These are phyloP conservation scores for Phytophthora cryptogea DNA, from an alignment of 352 stramenopile species.

Conservation along the genomic window DNA sequence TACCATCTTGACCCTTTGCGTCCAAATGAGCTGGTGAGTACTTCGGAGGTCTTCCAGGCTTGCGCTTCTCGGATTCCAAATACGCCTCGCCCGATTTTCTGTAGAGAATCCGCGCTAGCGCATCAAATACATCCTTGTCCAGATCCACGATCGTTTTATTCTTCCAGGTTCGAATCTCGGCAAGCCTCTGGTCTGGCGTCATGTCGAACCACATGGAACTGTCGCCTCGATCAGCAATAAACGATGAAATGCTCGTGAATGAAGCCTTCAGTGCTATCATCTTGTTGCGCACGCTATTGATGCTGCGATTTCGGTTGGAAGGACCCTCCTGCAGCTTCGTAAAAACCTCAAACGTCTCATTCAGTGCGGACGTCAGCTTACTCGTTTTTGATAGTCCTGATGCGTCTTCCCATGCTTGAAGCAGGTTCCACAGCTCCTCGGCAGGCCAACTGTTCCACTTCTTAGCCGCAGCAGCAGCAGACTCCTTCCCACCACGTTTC, in stretches of 20 bases:
- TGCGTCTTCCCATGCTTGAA: conserved; percentile 39
- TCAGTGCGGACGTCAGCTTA: conserved; percentile 26
- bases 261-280: conserved; percentile 48
- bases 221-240: conserved; percentile 28
- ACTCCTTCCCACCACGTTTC: conserved; percentile 11
- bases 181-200: conserved; percentile 24
- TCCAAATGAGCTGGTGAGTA: not conserved
- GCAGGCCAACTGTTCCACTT: conserved; percentile 41
- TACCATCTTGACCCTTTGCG: conserved; percentile 20
- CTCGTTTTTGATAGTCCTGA: conserved; percentile 12
- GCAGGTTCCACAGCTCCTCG: conserved; percentile 36
- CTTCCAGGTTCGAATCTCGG: conserved; percentile 33
- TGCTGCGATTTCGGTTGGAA: conserved; percentile 23
- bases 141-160: conserved; percentile 45
- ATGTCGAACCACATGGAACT: conserved; percentile 37
- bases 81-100: conserved; percentile 19
- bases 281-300: conserved; percentile 43
- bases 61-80: conserved; percentile 12
- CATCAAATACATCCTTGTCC: conserved; percentile 33
- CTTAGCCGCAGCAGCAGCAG: conserved; percentile 9
- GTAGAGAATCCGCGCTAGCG: conserved; percentile 29
- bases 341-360: conserved; percentile 33
- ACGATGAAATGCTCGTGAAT: conserved; percentile 32
- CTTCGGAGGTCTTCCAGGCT: conserved; percentile 5
- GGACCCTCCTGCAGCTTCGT: conserved; percentile 29